phyloP scores from a whole-genome alignment of 192 early-diverging fungal species.

The Backusella tarrabulga region DNA sequence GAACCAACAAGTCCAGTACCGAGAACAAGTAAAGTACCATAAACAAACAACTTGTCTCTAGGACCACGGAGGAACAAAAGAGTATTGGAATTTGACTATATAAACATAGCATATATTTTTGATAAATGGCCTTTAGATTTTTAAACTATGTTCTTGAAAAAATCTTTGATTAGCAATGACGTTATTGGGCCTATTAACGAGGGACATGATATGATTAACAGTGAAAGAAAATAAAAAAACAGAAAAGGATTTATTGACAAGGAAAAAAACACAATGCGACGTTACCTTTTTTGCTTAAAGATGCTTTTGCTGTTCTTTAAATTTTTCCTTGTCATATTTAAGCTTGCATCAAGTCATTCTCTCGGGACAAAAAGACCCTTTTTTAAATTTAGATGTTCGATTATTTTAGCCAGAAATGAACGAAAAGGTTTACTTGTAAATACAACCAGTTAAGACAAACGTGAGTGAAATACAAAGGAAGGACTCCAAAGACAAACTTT shows the following conservation, averaged over 20 bases:
- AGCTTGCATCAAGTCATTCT: too few species aligned
- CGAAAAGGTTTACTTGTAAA: background rate
- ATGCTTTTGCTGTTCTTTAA: background rate
- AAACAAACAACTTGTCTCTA: slow-evolving; percentile 35
- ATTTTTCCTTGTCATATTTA: too few species aligned
- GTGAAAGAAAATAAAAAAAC: background rate
- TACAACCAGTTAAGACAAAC: background rate
- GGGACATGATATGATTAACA: slow-evolving; percentile 23
- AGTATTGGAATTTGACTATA: slow-evolving; percentile 31
- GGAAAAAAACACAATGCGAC: background rate
- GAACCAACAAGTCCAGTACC: slow-evolving; percentile 36
- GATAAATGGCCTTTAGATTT: background rate
- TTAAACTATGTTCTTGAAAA: slow-evolving; percentile 5
- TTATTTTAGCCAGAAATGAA: background rate
- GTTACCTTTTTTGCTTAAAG: background rate
- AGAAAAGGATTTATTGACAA: background rate
- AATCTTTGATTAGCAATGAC: slow-evolving; percentile 25
- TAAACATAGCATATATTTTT: background rate
- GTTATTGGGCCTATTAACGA: slow-evolving; percentile 34
- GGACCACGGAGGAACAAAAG: slow-evolving; percentile 38
- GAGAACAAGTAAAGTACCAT: slow-evolving; percentile 27
- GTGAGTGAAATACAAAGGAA: background rate
- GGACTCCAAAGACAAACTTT: background rate
- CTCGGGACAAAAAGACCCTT: too few species aligned
- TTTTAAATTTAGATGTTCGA: background rate